These are phyloP conservation scores for Neurospora sp. DNA, from an alignment of 495 filamentous ascomycete species.

Conservation along the genomic window DNA sequence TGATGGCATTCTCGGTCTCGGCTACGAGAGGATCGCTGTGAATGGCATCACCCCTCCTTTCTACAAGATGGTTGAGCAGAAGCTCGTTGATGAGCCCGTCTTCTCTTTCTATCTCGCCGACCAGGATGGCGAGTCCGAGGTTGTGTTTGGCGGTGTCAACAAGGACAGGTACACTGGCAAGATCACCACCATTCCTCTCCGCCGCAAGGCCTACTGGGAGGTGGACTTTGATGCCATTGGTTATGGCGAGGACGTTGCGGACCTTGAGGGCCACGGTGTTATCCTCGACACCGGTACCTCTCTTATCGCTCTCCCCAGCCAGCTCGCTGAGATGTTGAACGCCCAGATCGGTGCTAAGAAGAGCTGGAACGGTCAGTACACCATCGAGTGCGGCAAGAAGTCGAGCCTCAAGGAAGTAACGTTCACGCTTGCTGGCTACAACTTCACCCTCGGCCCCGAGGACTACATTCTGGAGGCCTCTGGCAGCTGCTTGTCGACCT, in stretches of 20 bases:
- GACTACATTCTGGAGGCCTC: conserved; percentile 97
- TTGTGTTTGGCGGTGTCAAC: conserved; percentile 85
- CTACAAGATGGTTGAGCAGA: conserved; percentile 89
- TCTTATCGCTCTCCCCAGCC: conserved; percentile 86
- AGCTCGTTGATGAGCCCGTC: conserved; percentile 78
- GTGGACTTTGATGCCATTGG: conserved; percentile 88
- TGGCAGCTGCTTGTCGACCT: conserved; percentile 90
- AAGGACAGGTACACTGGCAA: conserved; percentile 79
- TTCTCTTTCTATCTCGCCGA: conserved; percentile 92
- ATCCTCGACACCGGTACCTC: conserved; percentile 99
- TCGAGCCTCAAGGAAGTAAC: conserved; percentile 75
- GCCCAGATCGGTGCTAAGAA: conserved; percentile 97
- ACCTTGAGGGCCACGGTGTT: conserved; percentile 85
- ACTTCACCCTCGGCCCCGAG: conserved; percentile 79
- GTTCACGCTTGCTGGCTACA: conserved; percentile 75
- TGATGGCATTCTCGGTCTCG: conserved; percentile 94
- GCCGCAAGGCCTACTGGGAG: conserved; percentile 99
- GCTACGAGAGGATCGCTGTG: conserved; percentile 90
- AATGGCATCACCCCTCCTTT: conserved; percentile 91
- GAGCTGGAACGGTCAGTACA: conserved; percentile 90
- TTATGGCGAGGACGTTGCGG: conserved; percentile 72
- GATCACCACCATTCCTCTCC: conserved; percentile 82
- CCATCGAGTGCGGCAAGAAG: conserved; percentile 78
- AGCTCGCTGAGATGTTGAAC: conserved; percentile 93
- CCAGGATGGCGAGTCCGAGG: conserved; percentile 71